phyloP scores from a whole-genome alignment of 495 filamentous ascomycete genomes.

The Daldinia decipiens region DNA sequence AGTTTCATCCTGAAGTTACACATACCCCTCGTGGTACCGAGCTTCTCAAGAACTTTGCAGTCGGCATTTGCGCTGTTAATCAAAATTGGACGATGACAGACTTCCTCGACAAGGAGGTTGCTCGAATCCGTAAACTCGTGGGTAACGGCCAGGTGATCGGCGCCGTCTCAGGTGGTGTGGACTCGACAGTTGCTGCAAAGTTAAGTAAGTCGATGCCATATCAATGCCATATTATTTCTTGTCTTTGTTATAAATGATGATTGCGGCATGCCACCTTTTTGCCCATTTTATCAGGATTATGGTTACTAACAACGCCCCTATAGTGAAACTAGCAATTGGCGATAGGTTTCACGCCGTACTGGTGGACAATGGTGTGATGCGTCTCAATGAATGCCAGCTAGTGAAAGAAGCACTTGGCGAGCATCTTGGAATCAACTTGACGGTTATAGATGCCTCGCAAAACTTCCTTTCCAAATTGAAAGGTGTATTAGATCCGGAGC shows the following conservation, averaged over 20 bases:
- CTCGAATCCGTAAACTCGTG: slow-evolving; percentile 78
- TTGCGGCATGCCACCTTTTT: not conserved
- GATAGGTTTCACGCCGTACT: slow-evolving; percentile 90
- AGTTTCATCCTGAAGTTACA: slow-evolving; percentile 89
- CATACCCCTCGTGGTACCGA: slow-evolving; percentile 72
- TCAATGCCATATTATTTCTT: not conserved
- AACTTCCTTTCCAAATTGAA: slow-evolving; percentile 77
- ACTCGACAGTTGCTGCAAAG: slow-evolving; percentile 88
- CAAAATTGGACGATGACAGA: slow-evolving; percentile 84
- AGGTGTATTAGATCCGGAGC: slow-evolving; percentile 83
- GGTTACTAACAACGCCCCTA: slow-evolving; percentile 5
- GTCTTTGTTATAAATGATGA: not conserved
- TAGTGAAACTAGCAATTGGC: slow-evolving; percentile 74
- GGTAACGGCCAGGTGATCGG: slow-evolving; percentile 87
- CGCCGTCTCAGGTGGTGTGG: slow-evolving; percentile 85
- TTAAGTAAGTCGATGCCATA: not conserved
- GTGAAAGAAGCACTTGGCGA: slow-evolving; percentile 80
- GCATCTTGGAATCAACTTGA: slow-evolving; percentile 89
- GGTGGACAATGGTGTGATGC: slow-evolving; percentile 82
- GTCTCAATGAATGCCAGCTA: slow-evolving; percentile 81
- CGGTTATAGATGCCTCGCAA: slow-evolving; percentile 82
- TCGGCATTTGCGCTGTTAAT: slow-evolving; percentile 76
- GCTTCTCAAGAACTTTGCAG: slow-evolving; percentile 81
- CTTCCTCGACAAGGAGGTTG: slow-evolving; percentile 82
- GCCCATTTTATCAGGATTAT: not conserved